These are phyloP conservation scores for Dendrobium catenatum DNA, from an alignment of 106 monocot species.

Conservation along the genomic window DNA sequence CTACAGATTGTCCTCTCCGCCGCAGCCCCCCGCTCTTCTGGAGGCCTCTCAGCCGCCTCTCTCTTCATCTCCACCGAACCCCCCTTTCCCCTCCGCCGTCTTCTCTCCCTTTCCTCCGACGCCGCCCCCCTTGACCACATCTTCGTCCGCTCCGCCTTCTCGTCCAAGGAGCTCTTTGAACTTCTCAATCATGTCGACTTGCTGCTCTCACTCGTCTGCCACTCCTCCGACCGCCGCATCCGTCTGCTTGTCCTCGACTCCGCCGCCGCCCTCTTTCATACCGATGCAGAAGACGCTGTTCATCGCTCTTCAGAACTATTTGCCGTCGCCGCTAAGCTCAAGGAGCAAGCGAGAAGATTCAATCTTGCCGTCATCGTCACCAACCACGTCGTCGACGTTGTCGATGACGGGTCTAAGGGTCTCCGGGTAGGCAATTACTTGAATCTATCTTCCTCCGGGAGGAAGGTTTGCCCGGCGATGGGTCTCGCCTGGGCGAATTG, in stretches of 20 bases:
- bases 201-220: conserved; percentile 26
- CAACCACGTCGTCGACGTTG: conserved; percentile 82
- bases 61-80: conserved; percentile 81
- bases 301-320: conserved; percentile 57
- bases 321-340: conserved; percentile 47
- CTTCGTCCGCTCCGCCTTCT: conserved; percentile 56
- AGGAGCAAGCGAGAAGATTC: conserved; percentile 42
- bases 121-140: conserved; percentile 58
- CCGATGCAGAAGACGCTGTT: conserved; percentile 66
- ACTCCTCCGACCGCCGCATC: conserved; percentile 32
- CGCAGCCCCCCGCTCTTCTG: conserved; percentile 29
- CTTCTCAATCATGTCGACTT: conserved; percentile 41
- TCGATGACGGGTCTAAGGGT: conserved; percentile 14
- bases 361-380: conserved; percentile 64
- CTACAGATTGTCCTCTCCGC: conserved; percentile 80
- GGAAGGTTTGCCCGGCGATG: conserved; percentile 63
- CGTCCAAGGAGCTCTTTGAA: conserved; percentile 52
- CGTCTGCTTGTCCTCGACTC: conserved; percentile 78
- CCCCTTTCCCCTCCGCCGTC: conserved; percentile 76
- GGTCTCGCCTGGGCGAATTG: conserved; percentile 88
- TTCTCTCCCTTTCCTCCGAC: conserved; percentile 16
- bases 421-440: conserved; percentile 25
- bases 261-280: conserved; percentile 69
- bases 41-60: conserved; percentile 48
- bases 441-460: conserved; percentile 43